Conservation (phyloP, 2,329 filamentous ascomycete species). For the Cyphellophora europaea region DNA sequence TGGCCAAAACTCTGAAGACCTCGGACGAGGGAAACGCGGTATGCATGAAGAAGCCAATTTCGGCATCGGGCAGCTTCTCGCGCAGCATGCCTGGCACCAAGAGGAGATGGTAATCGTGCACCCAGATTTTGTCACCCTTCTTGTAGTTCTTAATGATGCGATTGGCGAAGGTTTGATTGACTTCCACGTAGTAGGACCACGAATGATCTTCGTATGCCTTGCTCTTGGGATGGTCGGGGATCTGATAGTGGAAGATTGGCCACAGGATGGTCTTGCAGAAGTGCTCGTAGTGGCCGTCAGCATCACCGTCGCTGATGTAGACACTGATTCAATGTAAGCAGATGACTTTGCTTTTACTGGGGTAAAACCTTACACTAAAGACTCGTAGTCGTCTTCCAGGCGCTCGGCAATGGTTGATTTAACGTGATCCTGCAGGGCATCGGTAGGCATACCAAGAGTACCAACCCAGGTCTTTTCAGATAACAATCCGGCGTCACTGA, state of each 20-base stretch:
- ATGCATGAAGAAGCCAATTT: constrained; percentile 94
- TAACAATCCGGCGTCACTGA: constrained; percentile 58
- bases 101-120: constrained; percentile 91
- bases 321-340: constrained; percentile 49
- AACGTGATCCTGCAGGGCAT: constrained; percentile 65
- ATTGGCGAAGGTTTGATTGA: constrained; percentile 90
- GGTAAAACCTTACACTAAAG: constrained; percentile 46
- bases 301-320: constrained; percentile 81
- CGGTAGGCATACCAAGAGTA: constrained; percentile 87
- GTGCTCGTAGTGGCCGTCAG: constrained; percentile 88
- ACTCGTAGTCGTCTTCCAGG: constrained; percentile 71
- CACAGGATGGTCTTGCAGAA: constrained; percentile 97
- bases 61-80: constrained; percentile 74
- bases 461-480: constrained; percentile 82
- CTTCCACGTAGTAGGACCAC: constrained; percentile 85
- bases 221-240: constrained; percentile 95
- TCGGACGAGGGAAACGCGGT: constrained; percentile 94
- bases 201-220: constrained; percentile 97
- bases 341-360: no score
- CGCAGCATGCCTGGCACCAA: constrained; percentile 84
- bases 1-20: constrained; percentile 84
- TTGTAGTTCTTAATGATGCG: constrained; percentile 88
- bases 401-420: constrained; percentile 77
- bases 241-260: constrained; percentile 97
- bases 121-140: constrained; percentile 83